These are phyloP conservation scores for Amanita inopinata DNA, from an alignment of 768 basidiomycete genomes.

Conservation along the genomic window DNA sequence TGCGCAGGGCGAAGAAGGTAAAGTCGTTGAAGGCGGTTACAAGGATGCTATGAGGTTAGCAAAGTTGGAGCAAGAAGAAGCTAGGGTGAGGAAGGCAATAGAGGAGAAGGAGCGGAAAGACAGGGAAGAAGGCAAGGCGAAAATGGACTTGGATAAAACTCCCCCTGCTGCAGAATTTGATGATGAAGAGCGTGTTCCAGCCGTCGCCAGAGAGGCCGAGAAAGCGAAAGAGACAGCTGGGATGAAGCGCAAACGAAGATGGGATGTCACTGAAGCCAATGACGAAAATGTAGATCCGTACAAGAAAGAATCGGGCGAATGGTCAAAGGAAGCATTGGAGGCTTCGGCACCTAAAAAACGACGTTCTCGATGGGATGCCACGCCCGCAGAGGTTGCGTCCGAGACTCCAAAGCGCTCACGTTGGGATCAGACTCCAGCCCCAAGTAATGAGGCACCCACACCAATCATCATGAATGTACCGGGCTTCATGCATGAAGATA, in stretches of 20 bases:
- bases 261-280: conserved; percentile 59
- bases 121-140: conserved; percentile 60
- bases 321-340: conserved; percentile 69
- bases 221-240: conserved; percentile 27
- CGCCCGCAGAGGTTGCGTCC: conserved; percentile 58
- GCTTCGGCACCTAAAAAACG: conserved; percentile 80
- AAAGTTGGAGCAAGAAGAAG: conserved; percentile 90
- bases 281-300: conserved; percentile 63
- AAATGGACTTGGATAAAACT: conserved; percentile 87
- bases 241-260: conserved; percentile 67
- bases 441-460: conserved; percentile 49
- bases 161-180: conserved; percentile 77
- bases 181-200: conserved; percentile 62
- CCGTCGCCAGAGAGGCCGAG: conserved; percentile 39
- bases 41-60: conserved; percentile 93
- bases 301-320: conserved; percentile 49
- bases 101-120: conserved; percentile 83
- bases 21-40: conserved; percentile 77
- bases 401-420: conserved; percentile 85
- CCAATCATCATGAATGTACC: conserved; percentile 87
- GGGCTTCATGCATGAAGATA: conserved; percentile 84
- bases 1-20: conserved; percentile 53
- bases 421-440: conserved; percentile 91
- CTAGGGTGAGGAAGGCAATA: conserved; percentile 69
- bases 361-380: conserved; percentile 93